Conservation (phyloP, 306 rosid genomes). For the Rosa persica region DNA sequence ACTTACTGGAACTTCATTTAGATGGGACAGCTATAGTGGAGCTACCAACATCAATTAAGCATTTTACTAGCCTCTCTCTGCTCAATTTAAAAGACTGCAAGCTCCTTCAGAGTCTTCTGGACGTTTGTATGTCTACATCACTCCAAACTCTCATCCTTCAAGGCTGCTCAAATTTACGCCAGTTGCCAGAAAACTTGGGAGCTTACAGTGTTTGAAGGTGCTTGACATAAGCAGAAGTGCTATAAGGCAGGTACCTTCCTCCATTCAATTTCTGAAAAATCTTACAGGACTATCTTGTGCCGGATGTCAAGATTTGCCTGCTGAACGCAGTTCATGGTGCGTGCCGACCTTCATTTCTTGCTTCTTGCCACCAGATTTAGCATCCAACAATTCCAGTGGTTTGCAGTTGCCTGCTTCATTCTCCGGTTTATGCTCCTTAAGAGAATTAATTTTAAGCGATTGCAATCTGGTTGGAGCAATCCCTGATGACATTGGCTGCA, state of each 20-base stretch:
- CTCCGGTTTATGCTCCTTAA: neutral
- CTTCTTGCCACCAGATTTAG: too few species aligned
- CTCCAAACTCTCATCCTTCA: slow-evolving; percentile 3
- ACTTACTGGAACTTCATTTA: slow-evolving; percentile 7
- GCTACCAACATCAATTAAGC: neutral
- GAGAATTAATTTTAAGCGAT: slow-evolving; percentile 10
- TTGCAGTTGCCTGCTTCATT: slow-evolving; percentile 11
- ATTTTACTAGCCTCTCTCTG: slow-evolving; percentile 4
- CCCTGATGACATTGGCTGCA: slow-evolving; percentile 1
- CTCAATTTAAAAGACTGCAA: slow-evolving; percentile 11
- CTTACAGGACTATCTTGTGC: neutral
- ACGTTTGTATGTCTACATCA: slow-evolving; percentile 7
- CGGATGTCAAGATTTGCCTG: slow-evolving; percentile 3
- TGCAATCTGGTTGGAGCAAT: slow-evolving; percentile 11
- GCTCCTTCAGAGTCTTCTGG: neutral
- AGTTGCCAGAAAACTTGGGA: slow-evolving; percentile 19
- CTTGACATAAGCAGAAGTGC: slow-evolving; percentile 10
- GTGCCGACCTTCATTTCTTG: too few species aligned
- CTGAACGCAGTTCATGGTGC: too few species aligned
- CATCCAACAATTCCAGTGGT: neutral
- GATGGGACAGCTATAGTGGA: neutral
- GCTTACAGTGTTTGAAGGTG: slow-evolving; percentile 14
- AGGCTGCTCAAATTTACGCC: slow-evolving; percentile 15
- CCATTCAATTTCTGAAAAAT: slow-evolving; percentile 16
- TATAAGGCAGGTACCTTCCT: slow-evolving; percentile 12